Conservation (phyloP, 331 rosid genomes). For the Cydonia oblonga region DNA sequence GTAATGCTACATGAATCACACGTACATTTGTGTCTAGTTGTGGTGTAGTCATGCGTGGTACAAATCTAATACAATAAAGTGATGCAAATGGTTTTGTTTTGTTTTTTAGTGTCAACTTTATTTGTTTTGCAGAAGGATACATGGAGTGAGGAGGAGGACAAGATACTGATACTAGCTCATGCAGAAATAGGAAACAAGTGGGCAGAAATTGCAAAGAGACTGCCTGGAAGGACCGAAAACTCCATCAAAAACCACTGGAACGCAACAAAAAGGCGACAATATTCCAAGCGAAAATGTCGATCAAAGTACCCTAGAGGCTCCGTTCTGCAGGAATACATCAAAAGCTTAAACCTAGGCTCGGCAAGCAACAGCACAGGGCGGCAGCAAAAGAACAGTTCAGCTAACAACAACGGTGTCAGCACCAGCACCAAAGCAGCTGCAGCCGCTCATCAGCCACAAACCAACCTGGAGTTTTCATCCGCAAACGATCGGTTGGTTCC, state of each 20-base stretch:
- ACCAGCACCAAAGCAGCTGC: neutral
- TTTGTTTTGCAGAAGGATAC: slow-evolving; percentile 56
- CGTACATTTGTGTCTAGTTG: neutral
- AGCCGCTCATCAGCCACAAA: slow-evolving; percentile 1
- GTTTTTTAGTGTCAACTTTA: neutral
- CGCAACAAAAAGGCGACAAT: slow-evolving; percentile 86
- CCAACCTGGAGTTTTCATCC: slow-evolving; percentile 1
- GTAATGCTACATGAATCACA: neutral
- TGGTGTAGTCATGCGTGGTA: too few species aligned
- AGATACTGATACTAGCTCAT: slow-evolving; percentile 61
- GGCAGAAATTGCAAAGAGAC: slow-evolving; percentile 88
- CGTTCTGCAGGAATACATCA: slow-evolving; percentile 77
- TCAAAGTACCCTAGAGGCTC: slow-evolving; percentile 60
- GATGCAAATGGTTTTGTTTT: neutral
- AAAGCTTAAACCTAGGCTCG: slow-evolving; percentile 60
- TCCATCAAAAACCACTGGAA: slow-evolving; percentile 97
- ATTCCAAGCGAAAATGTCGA: slow-evolving; percentile 72
- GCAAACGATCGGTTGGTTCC: slow-evolving; percentile 32
- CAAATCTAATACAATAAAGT: neutral
- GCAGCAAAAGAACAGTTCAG: slow-evolving; percentile 21
- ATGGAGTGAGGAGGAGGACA: slow-evolving; percentile 88
- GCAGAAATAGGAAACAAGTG: slow-evolving; percentile 81
- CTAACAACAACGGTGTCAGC: neutral
- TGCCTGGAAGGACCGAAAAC: slow-evolving; percentile 87
- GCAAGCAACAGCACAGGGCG: slow-evolving; percentile 18